A percentile compares a stretch with the other conserved stretches of the same genome.
These are phyloP conservation scores for Kentomonas sorsogonicus DNA, from an alignment of 208 protist genomes.

Conservation along the genomic window DNA sequence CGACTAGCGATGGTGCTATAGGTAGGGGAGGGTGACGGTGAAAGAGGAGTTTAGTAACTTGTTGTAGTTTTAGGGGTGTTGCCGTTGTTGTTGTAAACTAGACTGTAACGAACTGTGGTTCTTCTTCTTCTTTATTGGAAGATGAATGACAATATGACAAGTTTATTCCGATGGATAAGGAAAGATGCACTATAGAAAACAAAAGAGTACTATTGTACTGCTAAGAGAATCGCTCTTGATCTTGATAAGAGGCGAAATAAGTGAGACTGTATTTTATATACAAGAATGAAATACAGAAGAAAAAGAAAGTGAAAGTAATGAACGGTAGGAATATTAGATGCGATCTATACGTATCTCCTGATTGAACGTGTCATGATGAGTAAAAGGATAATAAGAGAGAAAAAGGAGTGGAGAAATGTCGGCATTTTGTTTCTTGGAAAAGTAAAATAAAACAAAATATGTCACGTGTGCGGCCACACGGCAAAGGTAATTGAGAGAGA, in stretches of 20 bases:
- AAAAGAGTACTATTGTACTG: background rate
- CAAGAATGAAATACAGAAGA: constrained; percentile 1
- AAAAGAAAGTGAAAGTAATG: too few relatives aligned
- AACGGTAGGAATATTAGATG: too few relatives aligned
- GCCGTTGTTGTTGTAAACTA: background rate
- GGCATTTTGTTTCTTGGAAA: background rate
- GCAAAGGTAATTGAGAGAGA: background rate
- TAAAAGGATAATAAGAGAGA: background rate
- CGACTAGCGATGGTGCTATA: too few relatives aligned
- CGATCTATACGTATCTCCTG: too few relatives aligned
- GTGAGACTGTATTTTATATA: too few relatives aligned
- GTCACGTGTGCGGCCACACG: background rate
- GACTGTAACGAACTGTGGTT: too few relatives aligned
- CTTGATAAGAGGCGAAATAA: too few relatives aligned
- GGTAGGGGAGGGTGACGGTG: too few relatives aligned
- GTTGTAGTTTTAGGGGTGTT: background rate
- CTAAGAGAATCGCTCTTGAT: too few relatives aligned
- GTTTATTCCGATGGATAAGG: constrained; percentile 1
- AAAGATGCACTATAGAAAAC: constrained; percentile 2
- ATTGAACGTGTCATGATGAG: too few relatives aligned
- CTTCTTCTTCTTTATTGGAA: background rate
- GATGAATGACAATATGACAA: background rate
- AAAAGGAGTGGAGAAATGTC: constrained; percentile 7
- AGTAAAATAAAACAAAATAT: constrained; percentile 11
- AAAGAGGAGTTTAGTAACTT: too few relatives aligned